These are phyloP conservation scores for Paspalum notatum DNA, from an alignment of 176 grass and related monocot genomes.

Conservation along the genomic window DNA sequence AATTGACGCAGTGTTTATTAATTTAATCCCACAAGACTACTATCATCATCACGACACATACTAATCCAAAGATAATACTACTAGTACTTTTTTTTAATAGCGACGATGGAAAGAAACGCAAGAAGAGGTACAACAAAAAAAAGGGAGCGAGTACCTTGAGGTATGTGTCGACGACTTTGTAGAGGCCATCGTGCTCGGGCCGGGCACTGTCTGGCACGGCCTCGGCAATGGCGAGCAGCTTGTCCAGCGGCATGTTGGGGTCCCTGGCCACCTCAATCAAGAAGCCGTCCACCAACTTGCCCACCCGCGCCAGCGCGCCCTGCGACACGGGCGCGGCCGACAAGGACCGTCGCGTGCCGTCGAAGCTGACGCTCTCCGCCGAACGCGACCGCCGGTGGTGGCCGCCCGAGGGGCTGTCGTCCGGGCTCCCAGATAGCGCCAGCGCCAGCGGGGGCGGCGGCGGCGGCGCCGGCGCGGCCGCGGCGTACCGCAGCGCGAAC, in stretches of 20 bases:
- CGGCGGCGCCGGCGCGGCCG: conserved; percentile 10
- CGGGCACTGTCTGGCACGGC: conserved; percentile 72
- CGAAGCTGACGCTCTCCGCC: conserved; percentile 80
- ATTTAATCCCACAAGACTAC: background rate
- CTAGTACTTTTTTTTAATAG: background rate
- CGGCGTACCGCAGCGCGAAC: conserved; percentile 71
- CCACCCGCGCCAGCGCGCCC: conserved; percentile 61
- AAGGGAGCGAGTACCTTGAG: conserved; percentile 56
- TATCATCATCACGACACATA: background rate
- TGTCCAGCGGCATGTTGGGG: conserved; percentile 72
- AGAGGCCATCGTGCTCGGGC: conserved; percentile 81
- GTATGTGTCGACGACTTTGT: conserved; percentile 88
- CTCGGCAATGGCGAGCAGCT: conserved; percentile 80
- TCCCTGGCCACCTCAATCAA: conserved; percentile 68
- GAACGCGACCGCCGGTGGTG: conserved; percentile 78
- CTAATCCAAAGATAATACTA: background rate
- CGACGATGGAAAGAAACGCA: conserved; percentile 9
- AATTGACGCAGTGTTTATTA: background rate
- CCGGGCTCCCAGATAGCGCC: conserved; percentile 43
- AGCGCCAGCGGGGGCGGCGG: background rate
- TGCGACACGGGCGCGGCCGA: conserved; percentile 74
- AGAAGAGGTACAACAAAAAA: background rate
- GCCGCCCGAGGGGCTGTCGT: conserved; percentile 48
- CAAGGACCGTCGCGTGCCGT: conserved; percentile 65
- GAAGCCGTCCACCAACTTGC: conserved; percentile 76